Evolutionary conservation across 1,139 yeast species (phyloP), one percentile per base, ranked within the genome.

Genomic region (Insectozyma bohioensis): DNA sequence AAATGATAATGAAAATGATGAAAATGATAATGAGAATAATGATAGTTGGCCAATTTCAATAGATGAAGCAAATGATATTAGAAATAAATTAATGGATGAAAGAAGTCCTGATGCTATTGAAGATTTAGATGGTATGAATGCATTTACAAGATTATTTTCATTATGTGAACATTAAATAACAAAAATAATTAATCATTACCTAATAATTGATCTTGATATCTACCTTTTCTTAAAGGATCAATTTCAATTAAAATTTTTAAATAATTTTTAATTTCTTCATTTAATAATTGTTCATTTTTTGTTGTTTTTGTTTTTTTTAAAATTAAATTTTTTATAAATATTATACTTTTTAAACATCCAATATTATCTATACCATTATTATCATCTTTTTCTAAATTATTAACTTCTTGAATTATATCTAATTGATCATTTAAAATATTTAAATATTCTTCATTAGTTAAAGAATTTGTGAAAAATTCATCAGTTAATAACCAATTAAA

Each of bases 401-500:
- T 82, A 37, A 84, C 64, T 41, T 80, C 82, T 5, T 61, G 48
- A 6, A 83, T 63, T 8, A 53, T 52, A 5, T 53, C 46, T 12
- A 66, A 41, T 30, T 77, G 73, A 4, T 59, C 54, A 4, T 60
- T 45, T 24, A 82, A 56, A 16, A 72, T 40, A 0, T 62, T 58
- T 4, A 52, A 18, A 29, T 56, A 54, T 12, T 43, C 29, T 2
- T 41, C 37, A 15, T 49, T 37, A 11, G 52, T 46, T 29, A 56
- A 49, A 7, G 63, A 48, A 9, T 42, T 26, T 1, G 69, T 63
- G 34, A 79, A 71, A 13, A 77, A 61, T 2, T 70, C 67, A 23
- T 75, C 75, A 5, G 80, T 73, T 9, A 88, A 57, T 13, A 92
- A 63, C 97, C 97, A 92, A 33, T 80, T 74, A 38, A 86, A 70